Evolutionary conservation across 768 basidiomycete genomes (phyloP), one percentile per base, ranked within the genome.

Genomic region (Calocera cornea): DNA sequence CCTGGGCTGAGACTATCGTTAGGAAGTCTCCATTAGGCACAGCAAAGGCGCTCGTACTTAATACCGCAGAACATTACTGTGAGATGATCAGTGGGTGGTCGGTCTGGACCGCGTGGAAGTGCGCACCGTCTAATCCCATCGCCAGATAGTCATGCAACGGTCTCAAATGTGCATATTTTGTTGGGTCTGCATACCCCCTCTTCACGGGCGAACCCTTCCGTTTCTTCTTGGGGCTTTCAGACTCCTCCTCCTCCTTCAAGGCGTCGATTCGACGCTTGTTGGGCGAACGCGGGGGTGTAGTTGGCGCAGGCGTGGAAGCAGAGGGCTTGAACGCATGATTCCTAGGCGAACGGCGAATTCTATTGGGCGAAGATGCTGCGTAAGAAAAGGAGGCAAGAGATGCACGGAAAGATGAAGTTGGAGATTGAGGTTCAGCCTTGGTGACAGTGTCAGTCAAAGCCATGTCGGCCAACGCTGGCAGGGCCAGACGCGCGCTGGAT

Each of bases 21-120:
- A 64, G n/a, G 64, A 41, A 49, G 38, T 41, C 2, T 65, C 65
- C 16, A 22, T 36, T n/a, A 40, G 40, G 22, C n/a, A 19, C 27
- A 17, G 7, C n/a, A 12, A 19, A 63, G 29, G 33, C 19, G 17
- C 69, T 80, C 75, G 66, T 69, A 90, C 90, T 92, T 94, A 64
- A 93, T 90, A 8, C 92, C 91, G 72, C 89, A 92, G 70, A 93
- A 91, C 16, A 92, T 70, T 27, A 92, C 90, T 92, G 64, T 0
- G 29, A 38, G 8, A 12, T 10, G 22, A 60, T 60, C 24, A 70
- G 19, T 14, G 1, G 33, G 24, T 33, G 40, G n/a, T 27, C 66
- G 22, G 24, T 22, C 19, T 41, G 34, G 34, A 34, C 65, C 64
- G 29, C 41, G 40, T 65, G 47, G 71, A 22, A 47, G 60, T 22